Base-by-base conservation (phyloP, 1,284 basidiomycete genomes). In the Pseudozyma pruni region DNA sequence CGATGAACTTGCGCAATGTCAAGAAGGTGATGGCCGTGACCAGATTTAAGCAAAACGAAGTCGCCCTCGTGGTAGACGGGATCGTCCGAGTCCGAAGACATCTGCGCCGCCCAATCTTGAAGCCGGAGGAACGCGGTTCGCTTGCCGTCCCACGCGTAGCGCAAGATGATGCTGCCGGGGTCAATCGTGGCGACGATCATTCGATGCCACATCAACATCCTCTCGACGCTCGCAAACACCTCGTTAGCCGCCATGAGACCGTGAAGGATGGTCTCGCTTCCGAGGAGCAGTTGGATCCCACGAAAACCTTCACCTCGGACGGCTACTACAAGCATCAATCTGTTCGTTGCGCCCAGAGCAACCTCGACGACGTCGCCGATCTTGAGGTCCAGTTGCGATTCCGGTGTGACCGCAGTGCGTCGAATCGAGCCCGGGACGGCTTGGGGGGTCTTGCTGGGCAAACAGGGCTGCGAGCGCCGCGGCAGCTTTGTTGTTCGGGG, bases 21-120 rank as follows among this genome's bases (percentile, higher is more conserved):
- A 23, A 59, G 48, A 17, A 63, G 31, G 1, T 39, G n/a, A 2
- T 31, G 39, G 8, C 19, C 10, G 17, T 53, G 32, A 14, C 27
- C n/a, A 5, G 52, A 43, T 1, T 44, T 13, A 0, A 69, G 38
- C 19, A 46, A 23, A 10, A 71, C 45, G 13, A 64, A 71, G 29
- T 71, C 67, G 35, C 67, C 67, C 25, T 64, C 61, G 53, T 71
- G 67, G n/a, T 49, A 64, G 1, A 13, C 20, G 4, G 44, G n/a
- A 13, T 27, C 10, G 11, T 19, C 4, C 14, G 23, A 32, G n/a
- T 19, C 31, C 2, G 13, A 3, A 22, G 22, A 8, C 9, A 17
- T 10, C 22, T 31, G 22, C 2, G 29, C 29, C 13, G 49, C 35
- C 55, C 50, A 66, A 10, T 55, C 43, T 13, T 50, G 25, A 17